A percentile compares a stretch with the other conserved stretches of the same genome.
These are phyloP conservation scores for Periconia sp. DNA, from an alignment of 2,329 filamentous ascomycete genomes.

Conservation along the genomic window DNA sequence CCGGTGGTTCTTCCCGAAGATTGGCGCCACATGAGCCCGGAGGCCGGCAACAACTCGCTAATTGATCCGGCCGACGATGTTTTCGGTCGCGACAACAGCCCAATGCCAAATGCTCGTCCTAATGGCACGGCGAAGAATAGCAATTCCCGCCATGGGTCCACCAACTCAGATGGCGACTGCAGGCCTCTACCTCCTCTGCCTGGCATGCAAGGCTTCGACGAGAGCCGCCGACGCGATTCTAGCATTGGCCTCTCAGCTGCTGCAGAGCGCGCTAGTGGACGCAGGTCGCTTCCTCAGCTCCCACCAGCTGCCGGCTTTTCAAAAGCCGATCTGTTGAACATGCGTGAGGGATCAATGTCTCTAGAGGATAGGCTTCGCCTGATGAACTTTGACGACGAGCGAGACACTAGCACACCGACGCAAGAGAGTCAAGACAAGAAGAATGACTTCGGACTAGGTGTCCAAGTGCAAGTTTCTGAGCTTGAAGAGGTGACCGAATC, in stretches of 20 bases:
- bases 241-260: conserved; percentile 71
- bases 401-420: conserved; percentile 43
- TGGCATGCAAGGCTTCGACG: conserved; percentile 65
- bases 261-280: conserved; percentile 73
- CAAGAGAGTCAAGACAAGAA: conserved; percentile 42
- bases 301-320: conserved; percentile 70
- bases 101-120: conserved; percentile 64
- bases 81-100: conserved; percentile 70
- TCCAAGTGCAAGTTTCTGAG: conserved; percentile 42
- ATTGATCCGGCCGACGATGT: conserved; percentile 67
- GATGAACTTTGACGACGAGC: conserved; percentile 77
- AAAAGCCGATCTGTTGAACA: conserved; percentile 79
- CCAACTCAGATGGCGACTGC: conserved; percentile 79
- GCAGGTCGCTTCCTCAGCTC: conserved; percentile 74
- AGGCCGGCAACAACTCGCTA: conserved; percentile 62
- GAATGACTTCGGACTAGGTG: conserved; percentile 26
- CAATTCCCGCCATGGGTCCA: conserved; percentile 68
- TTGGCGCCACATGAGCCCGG: conserved; percentile 81
- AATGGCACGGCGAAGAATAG: conserved; percentile 52
- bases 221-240: conserved; percentile 58
- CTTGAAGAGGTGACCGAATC: conserved; percentile 41
- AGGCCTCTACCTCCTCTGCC: conserved; percentile 88
- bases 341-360: conserved; percentile 76
- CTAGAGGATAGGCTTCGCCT: conserved; percentile 84
- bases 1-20: conserved; percentile 97